Percentiles rank a stretch among this genome's conserved stretches.
Evolutionary conservation across 305 asterid genomes (phyloP).

Genomic region (Solanum hybrid): DNA sequence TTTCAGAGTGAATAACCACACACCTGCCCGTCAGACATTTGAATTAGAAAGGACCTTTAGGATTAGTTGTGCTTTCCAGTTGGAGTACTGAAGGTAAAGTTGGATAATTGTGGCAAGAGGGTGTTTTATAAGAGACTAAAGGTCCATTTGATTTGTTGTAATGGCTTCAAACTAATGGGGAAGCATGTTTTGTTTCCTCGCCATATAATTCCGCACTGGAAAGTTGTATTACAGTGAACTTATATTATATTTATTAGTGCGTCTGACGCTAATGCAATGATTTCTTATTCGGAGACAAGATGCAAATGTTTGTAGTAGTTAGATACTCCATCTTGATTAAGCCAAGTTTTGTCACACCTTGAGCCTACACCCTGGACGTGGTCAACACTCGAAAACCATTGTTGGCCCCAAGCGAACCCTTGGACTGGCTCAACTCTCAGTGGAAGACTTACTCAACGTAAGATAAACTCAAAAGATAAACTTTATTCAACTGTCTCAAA

Average conservation of each 20-base stretch:
- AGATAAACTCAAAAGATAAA: too few relatives aligned
- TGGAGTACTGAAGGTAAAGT: background rate
- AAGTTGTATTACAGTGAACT: too few relatives aligned
- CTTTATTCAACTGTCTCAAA: too few relatives aligned
- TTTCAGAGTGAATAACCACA: too few relatives aligned
- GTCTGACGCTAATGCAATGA: background rate
- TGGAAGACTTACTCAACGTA: too few relatives aligned
- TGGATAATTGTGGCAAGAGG: background rate
- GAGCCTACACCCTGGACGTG: too few relatives aligned
- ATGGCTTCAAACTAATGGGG: conserved; percentile 65
- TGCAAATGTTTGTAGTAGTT: background rate
- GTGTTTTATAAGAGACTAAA: background rate
- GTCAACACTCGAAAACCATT: too few relatives aligned
- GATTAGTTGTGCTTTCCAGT: background rate
- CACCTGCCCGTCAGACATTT: background rate
- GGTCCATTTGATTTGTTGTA: background rate
- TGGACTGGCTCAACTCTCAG: too few relatives aligned
- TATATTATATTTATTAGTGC: background rate
- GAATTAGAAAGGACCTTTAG: background rate
- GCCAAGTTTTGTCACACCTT: background rate
- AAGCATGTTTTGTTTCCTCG: conserved; percentile 46
- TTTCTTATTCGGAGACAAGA: background rate
- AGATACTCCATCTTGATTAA: background rate
- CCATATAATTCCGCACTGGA: background rate
- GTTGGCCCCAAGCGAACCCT: too few relatives aligned